Conservation (phyloP, 345 rosid species). For the Brassica rapa region DNA sequence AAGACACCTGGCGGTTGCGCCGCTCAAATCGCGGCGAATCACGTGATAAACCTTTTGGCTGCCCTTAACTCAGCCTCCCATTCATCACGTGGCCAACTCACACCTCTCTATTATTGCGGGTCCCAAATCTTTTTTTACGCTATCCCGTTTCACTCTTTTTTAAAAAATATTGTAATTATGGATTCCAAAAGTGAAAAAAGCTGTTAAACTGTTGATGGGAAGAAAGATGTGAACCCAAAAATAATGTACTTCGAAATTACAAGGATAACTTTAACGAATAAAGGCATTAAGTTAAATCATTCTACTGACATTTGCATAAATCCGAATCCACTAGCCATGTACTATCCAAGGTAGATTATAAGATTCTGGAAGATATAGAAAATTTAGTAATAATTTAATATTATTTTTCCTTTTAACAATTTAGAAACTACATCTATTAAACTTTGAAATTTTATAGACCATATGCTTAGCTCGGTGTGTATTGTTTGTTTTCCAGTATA, state of each 20-base stretch:
- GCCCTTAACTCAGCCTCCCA: slow-evolving; percentile 37
- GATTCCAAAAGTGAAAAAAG: not conserved
- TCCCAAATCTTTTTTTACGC: slow-evolving; percentile 34
- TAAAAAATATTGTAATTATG: not conserved
- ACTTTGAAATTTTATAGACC: not conserved
- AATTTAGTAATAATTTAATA: too few relatives aligned
- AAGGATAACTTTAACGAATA: not conserved
- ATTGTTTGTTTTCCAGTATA: not conserved
- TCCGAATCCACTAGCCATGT: not conserved
- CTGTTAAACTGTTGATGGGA: not conserved
- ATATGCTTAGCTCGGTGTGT: not conserved
- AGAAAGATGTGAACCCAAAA: not conserved
- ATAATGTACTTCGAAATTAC: not conserved
- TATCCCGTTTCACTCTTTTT: slow-evolving; percentile 30
- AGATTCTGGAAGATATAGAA: not conserved
- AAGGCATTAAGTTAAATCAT: not conserved
- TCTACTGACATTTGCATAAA: not conserved
- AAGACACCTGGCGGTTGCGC: slow-evolving; percentile 40
- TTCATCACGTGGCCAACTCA: slow-evolving; percentile 48
- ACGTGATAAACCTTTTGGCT: slow-evolving; percentile 40
- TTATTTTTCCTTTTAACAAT: too few relatives aligned
- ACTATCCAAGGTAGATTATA: not conserved
- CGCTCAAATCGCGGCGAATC: slow-evolving; percentile 37
- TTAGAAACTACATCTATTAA: too few relatives aligned
- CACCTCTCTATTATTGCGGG: slow-evolving; percentile 35